Conservation (phyloP, 1,139 yeast genomes). For the Hansenula anomala region DNA sequence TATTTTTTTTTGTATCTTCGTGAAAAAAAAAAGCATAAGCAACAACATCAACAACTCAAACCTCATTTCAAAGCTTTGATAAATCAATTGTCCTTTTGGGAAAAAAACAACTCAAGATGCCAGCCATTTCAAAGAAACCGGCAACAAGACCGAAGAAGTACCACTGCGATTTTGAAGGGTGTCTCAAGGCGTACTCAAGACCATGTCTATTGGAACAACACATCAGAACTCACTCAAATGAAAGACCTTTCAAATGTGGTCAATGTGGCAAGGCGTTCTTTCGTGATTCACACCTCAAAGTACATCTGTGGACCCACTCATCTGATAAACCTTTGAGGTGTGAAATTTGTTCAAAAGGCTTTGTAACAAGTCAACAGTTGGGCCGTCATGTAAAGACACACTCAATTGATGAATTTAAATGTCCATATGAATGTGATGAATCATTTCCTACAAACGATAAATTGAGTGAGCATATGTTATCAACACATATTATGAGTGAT, state of each 20-base stretch:
- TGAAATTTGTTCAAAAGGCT: constrained; percentile 55
- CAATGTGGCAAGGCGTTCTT: constrained; percentile 72
- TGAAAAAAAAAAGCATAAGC: too few species aligned
- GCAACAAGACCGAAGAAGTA: constrained; percentile 33
- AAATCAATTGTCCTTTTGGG: too few species aligned
- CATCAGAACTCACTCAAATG: constrained; percentile 74
- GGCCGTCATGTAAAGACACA: constrained; percentile 74
- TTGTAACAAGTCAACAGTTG: constrained; percentile 68
- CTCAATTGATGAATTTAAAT: constrained; percentile 7
- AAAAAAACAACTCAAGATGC: too few species aligned
- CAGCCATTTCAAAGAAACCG: too few species aligned
- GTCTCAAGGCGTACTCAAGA: constrained; percentile 43
- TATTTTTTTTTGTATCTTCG: too few species aligned
- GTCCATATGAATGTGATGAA: constrained; percentile 1
- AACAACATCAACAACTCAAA: too few species aligned
- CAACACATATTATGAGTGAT: neutral
- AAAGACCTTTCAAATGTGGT: constrained; percentile 75
- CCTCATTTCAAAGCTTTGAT: too few species aligned
- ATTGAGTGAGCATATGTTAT: neutral
- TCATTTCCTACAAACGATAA: neutral
- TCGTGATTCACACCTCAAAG: constrained; percentile 58
- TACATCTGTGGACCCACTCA: constrained; percentile 63
- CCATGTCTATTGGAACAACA: constrained; percentile 57
- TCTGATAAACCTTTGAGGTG: constrained; percentile 62
- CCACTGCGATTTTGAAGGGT: constrained; percentile 30